Percentiles rank a stretch among this genome's conserved stretches.
Conservation (phyloP, 192 early-diverging fungal species). For the Umbelopsis ramanniana region DNA sequence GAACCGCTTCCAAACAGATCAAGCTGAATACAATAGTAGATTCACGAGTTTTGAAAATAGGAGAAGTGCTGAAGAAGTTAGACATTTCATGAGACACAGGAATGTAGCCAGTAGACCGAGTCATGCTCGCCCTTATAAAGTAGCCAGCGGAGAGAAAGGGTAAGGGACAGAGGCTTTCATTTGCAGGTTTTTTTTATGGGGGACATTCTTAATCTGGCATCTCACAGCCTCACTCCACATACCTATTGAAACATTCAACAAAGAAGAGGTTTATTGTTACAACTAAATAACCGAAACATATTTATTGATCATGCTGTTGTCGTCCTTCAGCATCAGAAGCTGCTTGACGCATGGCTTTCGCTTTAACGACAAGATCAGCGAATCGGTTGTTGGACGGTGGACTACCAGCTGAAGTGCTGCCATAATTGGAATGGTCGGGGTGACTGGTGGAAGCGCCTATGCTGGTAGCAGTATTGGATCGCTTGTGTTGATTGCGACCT, state of each 20-base stretch:
- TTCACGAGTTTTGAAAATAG: conserved; percentile 28
- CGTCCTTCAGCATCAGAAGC: conserved; percentile 23
- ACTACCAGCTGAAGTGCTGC: conserved; percentile 3
- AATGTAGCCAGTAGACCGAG: conserved; percentile 8
- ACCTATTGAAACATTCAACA: too few species aligned
- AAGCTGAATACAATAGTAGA: conserved; percentile 32
- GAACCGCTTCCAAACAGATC: conserved; percentile 30
- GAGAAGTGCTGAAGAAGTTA: background rate
- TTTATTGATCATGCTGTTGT: background rate
- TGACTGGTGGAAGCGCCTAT: background rate
- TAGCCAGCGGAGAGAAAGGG: background rate
- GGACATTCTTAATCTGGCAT: background rate
- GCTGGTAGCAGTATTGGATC: background rate
- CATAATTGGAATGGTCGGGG: conserved; percentile 16
- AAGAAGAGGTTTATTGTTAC: too few species aligned
- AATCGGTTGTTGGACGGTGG: conserved; percentile 22
- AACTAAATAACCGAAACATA: too few species aligned
- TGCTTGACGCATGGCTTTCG: conserved; percentile 26
- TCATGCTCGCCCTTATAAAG: background rate
- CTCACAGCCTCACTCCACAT: background rate
- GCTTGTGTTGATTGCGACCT: background rate
- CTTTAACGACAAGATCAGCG: conserved; percentile 26
- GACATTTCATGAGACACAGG: conserved; percentile 15
- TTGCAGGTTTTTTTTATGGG: background rate
- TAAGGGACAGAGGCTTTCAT: background rate